Evolutionary conservation across 2,329 filamentous ascomycete genomes (phyloP), one percentile per base, ranked within the genome.

Genomic region (Scedosporium minutisporum): DNA sequence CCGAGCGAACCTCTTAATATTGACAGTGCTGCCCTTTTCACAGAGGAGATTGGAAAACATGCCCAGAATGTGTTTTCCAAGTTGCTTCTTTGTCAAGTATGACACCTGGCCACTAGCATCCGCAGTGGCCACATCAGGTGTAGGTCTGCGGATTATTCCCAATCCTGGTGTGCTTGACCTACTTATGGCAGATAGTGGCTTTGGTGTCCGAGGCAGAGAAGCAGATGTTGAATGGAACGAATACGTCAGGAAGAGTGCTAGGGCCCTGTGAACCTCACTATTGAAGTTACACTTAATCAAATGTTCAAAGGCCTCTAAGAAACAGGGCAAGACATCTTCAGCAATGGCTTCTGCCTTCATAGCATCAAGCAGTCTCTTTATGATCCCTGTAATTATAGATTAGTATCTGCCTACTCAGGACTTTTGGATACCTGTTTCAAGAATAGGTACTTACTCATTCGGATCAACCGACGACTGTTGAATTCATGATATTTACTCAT

Each of bases 171-270:
- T 81, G 27, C 71, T 75, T 1, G 77, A 75, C 51, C 78, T 70
- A 14, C 74, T 76, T 44, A 70, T 64, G 3, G 72, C 68, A 1
- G 78, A 76, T 3, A 70, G 65, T 10, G 79, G 72, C 65, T 77
- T 82, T 0, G 83, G 80, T 1, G 81, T 84, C 57, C 84, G 78
- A 9, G 81, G 73, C 23, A 78, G 67, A 1, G 82, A 82, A 12
- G 71, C 73, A 0, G 78, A 68, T 0, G 81, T 76, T 1, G 80
- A 76, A 70, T 97, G 92, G 65, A 97, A 85, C 5, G 91, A 88
- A 72, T 95, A 99, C 0, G 93, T 97, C 66, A 99, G 89, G 71
- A 96, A 97, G 23, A 97, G 81, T 2, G 95, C 91, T 53, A 99
- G 77, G 2, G 91, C 91, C 42, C 93, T 86, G 70, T 96, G 87